phyloP scores from a whole-genome alignment of 139 green algal species.

The Coelastrella sp. region DNA sequence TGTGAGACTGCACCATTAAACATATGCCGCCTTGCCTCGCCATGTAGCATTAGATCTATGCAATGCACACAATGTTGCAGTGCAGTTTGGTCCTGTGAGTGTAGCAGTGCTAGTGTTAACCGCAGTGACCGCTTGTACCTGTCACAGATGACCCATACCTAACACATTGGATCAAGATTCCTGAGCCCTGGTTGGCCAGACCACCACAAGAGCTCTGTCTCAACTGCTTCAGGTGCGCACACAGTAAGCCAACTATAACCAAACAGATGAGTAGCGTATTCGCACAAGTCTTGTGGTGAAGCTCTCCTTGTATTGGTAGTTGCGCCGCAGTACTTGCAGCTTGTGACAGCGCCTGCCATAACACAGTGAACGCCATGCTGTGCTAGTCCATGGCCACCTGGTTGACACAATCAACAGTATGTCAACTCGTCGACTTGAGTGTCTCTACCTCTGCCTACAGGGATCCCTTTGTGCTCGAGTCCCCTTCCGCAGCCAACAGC shows the following conservation, averaged over 20 bases:
- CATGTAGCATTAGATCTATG: too few relatives aligned
- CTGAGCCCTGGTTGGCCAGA: constrained; percentile 63
- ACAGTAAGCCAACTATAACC: background rate
- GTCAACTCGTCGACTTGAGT: background rate
- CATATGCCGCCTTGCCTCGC: too few relatives aligned
- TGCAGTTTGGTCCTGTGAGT: too few relatives aligned
- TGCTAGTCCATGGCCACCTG: too few relatives aligned
- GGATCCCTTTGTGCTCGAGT: constrained; percentile 75
- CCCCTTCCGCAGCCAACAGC: background rate
- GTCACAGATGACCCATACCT: constrained; percentile 66
- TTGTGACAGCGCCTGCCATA: too few relatives aligned
- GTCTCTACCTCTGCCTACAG: constrained; percentile 45
- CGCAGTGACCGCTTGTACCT: background rate
- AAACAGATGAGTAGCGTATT: background rate
- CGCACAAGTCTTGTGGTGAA: too few relatives aligned
- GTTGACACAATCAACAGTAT: too few relatives aligned
- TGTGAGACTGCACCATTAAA: too few relatives aligned
- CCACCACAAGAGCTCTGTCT: constrained; percentile 74
- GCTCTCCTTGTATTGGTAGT: too few relatives aligned
- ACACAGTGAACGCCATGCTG: too few relatives aligned
- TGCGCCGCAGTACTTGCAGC: too few relatives aligned
- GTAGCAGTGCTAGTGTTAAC: background rate
- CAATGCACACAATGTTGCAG: too few relatives aligned
- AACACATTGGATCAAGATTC: constrained; percentile 34
- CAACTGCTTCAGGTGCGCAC: constrained; percentile 77